Evolutionary conservation across 2,329 filamentous ascomycete species (phyloP), one percentile per base, ranked within the genome.

Genomic region (Fusarium lateritium): DNA sequence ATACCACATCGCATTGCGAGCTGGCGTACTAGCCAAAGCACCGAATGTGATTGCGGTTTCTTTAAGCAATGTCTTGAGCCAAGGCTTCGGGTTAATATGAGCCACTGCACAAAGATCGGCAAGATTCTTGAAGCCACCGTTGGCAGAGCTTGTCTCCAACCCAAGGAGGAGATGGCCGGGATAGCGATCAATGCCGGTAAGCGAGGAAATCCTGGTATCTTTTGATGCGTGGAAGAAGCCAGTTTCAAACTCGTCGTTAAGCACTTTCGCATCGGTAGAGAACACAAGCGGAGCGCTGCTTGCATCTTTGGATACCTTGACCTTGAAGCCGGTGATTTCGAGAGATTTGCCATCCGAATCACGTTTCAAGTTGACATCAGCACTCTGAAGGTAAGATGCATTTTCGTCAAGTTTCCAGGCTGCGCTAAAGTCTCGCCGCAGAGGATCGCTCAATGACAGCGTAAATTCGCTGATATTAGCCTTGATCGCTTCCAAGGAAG

Each of bases 41-140:
- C 33, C 46, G 0, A 50, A 50, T 0, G 8, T 39, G 7, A 50
- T 50, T 0, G 1, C 0, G 1, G 46, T 50, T 0, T 0, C 3
- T 15, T 39, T 50, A 0, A 50, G 47, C 17, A 50, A 4, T 1
- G 0, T 39, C 33, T 50, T 50, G 1, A 50, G 47, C 47, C 47
- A 50, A 0, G 33, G 1, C 17, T 39, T 50, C 0, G 47, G 47
- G 0, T 5, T 50, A 0, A 50, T 39, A 0, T 50, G 4, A 8
- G 47, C 47, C 0, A 50, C 21, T 11, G 22, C 21, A 17, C 47
- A 50, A 39, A 50, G 47, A 2, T 50, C 47, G 1, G 21, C 13
- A 0, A 50, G 47, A 19, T 50, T 0, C 2, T 2, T 0, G 33
- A 50, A 39, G 0, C 47, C 47, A 11, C 47, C 33, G 0, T 39